These are phyloP conservation scores for Phytophthora pistaciae DNA, from an alignment of 352 stramenopile species.

Conservation along the genomic window DNA sequence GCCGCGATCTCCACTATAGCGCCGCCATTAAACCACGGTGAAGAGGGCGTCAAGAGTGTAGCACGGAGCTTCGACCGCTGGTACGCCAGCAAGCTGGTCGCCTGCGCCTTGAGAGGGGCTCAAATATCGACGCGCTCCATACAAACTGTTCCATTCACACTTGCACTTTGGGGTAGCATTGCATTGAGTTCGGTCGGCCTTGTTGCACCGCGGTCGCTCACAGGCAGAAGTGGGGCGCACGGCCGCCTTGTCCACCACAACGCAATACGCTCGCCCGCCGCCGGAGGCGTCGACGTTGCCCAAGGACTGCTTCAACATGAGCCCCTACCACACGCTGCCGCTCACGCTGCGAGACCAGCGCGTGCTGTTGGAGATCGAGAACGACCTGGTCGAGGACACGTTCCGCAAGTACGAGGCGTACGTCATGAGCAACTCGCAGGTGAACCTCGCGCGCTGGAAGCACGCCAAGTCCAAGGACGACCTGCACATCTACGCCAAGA, in stretches of 20 bases:
- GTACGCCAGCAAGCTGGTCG: slow-evolving; percentile 30
- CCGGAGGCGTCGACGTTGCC: slow-evolving; percentile 32
- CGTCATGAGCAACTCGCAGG: slow-evolving; percentile 23
- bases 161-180: neutral
- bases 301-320: slow-evolving; percentile 39
- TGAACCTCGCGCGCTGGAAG: slow-evolving; percentile 37
- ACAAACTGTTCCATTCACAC: slow-evolving; percentile 12
- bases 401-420: slow-evolving; percentile 41
- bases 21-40: neutral
- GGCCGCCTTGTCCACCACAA: slow-evolving; percentile 33
- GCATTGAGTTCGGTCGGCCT: neutral
- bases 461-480: slow-evolving; percentile 34
- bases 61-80: slow-evolving; percentile 18
- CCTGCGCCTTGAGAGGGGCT: neutral
- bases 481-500: slow-evolving; percentile 37
- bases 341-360: slow-evolving; percentile 17
- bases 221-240: slow-evolving; percentile 9
- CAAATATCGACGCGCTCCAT: slow-evolving; percentile 14
- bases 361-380: slow-evolving; percentile 29
- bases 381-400: slow-evolving; percentile 30
- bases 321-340: slow-evolving; percentile 24
- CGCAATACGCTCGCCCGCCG: slow-evolving; percentile 23
- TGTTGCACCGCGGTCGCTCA: slow-evolving; percentile 11
- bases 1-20: neutral
- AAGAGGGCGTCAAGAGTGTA: slow-evolving; percentile 13